These are phyloP conservation scores for Ophiostoma novo-ulmi DNA, from an alignment of 2,329 filamentous ascomycete species.

Conservation along the genomic window DNA sequence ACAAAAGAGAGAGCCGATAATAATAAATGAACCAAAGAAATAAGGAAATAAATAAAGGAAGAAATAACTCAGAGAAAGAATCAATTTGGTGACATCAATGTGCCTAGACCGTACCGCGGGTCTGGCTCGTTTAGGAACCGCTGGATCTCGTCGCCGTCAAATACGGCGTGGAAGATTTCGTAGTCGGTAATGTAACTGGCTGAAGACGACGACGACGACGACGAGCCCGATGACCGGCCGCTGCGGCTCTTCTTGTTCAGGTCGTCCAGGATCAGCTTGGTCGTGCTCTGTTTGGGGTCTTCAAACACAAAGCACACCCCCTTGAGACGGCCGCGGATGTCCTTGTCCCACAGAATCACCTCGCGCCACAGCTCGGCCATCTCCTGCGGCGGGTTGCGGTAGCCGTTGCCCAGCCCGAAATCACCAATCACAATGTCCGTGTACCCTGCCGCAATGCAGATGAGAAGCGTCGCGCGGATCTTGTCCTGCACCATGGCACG, in stretches of 20 bases:
- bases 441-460: conserved; percentile 58
- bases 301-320: conserved; percentile 63
- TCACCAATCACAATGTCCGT: conserved; percentile 56
- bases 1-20: neutral
- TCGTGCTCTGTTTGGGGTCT: conserved; percentile 49
- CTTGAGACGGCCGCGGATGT: conserved; percentile 56
- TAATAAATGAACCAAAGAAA: neutral
- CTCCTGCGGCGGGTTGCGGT: conserved; percentile 60
- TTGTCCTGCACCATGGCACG: conserved; percentile 67
- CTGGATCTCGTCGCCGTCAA: conserved; percentile 47
- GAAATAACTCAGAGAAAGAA: neutral
- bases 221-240: conserved; percentile 30
- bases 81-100: conserved; percentile 41
- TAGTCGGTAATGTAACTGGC: conserved; percentile 39
- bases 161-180: conserved; percentile 51
- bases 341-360: conserved; percentile 56
- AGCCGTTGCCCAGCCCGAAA: conserved; percentile 59
- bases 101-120: conserved; percentile 50
- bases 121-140: conserved; percentile 48
- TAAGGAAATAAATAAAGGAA: neutral
- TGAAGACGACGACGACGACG: conserved; percentile 20
- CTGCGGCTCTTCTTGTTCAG: conserved; percentile 46
- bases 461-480: conserved; percentile 64
- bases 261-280: conserved; percentile 50
- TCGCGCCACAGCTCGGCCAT: conserved; percentile 63